Base-by-base conservation (phyloP, 202 grass and related monocot species). In the Setaria italica region DNA sequence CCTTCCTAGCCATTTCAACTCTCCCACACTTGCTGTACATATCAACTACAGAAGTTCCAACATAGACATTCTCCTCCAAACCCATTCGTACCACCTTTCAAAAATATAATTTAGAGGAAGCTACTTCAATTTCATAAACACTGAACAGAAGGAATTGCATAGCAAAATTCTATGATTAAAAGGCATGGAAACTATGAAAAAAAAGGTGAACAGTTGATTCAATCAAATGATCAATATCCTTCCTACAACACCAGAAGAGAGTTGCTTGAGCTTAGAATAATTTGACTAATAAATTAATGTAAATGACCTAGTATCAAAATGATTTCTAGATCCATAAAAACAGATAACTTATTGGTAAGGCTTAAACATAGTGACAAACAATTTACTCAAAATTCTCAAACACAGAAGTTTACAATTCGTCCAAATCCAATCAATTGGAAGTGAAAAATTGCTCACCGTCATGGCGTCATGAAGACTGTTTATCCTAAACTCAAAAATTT, bases 11-110 rank as follows among this genome's bases (percentile, higher is more conserved):
- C 76, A 92, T 92, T 77, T 88, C 92, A 69, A 94, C 90, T 86
- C 80, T 88, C 54, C 95, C 95, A 80, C 95, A 94, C 76, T 97
- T 97, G 85, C 92, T 88, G 76, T 97, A 94, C 95, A 97, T 97
- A 90, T 94, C 95, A 14, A 97, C 90, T 53, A 97, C 58, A 68
- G 92, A 89, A 74, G 95, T 97, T 53, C 95, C 95, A 32, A 94
- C 88, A 55, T 94, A 94, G 41, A 92, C 84, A 88, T 97, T 88
- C 66, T 84, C 85, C 90, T 94, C 91, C 79, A 97, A 97, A 30
- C 92, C 79, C 87, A 91, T 86, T 54, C 95, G 80, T 75, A 97
- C 82, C 66, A 94, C 94, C 87, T 89, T 63, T 47, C 17, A 80
- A 85, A 72, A 72, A 78, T 34, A 85, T 51, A 67, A 74, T 32